These are phyloP conservation scores for Cladosporium sphaerospermum DNA, from an alignment of 2,329 filamentous ascomycete genomes.

Conservation along the genomic window DNA sequence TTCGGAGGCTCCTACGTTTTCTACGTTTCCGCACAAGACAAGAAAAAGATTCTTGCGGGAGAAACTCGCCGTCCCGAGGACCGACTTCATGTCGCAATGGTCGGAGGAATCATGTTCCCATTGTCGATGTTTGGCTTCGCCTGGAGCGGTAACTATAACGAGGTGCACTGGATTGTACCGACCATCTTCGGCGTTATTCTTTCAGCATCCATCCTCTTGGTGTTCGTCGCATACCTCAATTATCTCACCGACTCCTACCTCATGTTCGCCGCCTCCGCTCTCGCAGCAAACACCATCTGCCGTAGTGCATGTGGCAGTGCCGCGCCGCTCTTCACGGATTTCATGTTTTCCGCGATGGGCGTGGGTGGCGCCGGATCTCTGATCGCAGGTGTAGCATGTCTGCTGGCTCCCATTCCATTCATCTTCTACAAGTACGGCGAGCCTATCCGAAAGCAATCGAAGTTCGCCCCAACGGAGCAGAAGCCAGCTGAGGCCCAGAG, in stretches of 20 bases:
- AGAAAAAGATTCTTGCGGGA: conserved; percentile 35
- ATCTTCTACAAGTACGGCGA: conserved; percentile 29
- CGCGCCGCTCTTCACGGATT: conserved; percentile 27
- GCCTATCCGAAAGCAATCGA: conserved; percentile 19
- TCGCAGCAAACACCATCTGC: conserved; percentile 28
- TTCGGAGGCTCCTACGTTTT: conserved; percentile 41
- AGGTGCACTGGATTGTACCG: conserved; percentile 43
- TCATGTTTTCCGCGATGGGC: conserved; percentile 28
- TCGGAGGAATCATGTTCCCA: conserved; percentile 30
- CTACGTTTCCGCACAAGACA: conserved; percentile 34
- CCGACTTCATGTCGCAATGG: conserved; percentile 26
- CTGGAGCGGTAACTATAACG: conserved; percentile 35
- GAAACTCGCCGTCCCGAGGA: conserved; percentile 41
- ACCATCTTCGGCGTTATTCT: conserved; percentile 41
- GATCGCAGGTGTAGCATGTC: conserved; percentile 39
- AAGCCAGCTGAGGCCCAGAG: conserved; percentile 2
- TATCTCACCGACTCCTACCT: conserved; percentile 50
- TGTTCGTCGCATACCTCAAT: conserved; percentile 50
- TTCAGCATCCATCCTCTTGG: conserved; percentile 35
- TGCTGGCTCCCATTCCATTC: conserved; percentile 29
- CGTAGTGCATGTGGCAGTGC: conserved; percentile 27
- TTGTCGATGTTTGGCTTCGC: conserved; percentile 33
- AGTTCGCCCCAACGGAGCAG: conserved; percentile 24
- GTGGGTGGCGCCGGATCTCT: conserved; percentile 32
- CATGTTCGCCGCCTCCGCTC: conserved; percentile 29